A percentile compares a stretch with the other conserved stretches of the same genome.
phyloP scores from a whole-genome alignment of 148 eudicot species.

The Silene uniflora region DNA sequence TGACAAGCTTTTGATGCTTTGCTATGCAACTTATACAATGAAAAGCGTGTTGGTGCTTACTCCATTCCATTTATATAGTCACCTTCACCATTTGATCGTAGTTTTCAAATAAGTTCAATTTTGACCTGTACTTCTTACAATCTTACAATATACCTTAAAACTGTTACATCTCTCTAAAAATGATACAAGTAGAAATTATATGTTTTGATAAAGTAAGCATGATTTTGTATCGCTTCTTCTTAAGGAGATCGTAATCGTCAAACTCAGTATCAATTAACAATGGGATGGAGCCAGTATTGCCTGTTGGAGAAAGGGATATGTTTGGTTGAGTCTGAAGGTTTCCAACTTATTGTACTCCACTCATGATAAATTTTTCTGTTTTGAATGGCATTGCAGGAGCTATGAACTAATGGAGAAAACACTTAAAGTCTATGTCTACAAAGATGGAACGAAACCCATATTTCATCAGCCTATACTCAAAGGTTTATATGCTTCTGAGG shows the following conservation, averaged over 20 bases:
- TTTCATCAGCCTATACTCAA: constrained; percentile 88
- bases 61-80: background rate
- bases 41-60: background rate
- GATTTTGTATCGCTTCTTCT: background rate
- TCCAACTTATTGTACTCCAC: background rate
- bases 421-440: constrained; percentile 71
- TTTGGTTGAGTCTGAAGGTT: background rate
- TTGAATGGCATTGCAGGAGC: constrained; percentile 57
- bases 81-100: background rate
- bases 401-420: constrained; percentile 81
- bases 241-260: background rate
- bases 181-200: too few relatives aligned
- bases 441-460: constrained; percentile 75
- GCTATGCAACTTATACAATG: background rate
- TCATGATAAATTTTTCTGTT: background rate
- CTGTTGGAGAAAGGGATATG: background rate
- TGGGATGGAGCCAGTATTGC: background rate
- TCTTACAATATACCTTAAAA: background rate
- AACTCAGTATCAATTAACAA: background rate
- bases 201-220: background rate
- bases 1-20: background rate
- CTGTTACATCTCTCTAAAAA: background rate
- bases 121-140: background rate
- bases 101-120: background rate
- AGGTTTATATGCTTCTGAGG: constrained; percentile 91